phyloP scores from a whole-genome alignment of 345 rosid genomes.

The Diplotaxis tenuifolia region DNA sequence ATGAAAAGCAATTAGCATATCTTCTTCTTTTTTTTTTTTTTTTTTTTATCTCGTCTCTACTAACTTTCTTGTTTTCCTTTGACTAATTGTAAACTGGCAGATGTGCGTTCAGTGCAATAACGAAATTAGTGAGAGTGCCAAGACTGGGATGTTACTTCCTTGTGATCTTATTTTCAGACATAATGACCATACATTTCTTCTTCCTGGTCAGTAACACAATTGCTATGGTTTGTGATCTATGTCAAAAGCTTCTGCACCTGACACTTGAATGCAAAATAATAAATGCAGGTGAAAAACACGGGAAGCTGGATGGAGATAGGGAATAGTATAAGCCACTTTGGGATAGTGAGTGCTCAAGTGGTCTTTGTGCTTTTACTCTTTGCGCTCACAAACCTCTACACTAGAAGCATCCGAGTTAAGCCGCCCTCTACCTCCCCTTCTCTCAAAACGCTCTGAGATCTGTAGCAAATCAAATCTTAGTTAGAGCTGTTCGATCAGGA shows the following conservation, averaged over 20 bases:
- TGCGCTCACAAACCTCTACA: constrained; percentile 81
- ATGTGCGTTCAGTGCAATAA: constrained; percentile 87
- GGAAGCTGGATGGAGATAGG: constrained; percentile 99
- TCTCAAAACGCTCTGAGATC: constrained; percentile 53
- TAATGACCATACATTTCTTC: constrained; percentile 97
- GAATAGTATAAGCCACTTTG: constrained; percentile 92
- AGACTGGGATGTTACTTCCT: constrained; percentile 94
- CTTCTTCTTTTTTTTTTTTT: not conserved
- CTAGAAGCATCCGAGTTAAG: constrained; percentile 57
- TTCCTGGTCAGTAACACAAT: constrained; percentile 65
- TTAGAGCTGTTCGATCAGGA: constrained; percentile 4
- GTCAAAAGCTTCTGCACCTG: not conserved
- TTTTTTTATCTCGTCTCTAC: not conserved
- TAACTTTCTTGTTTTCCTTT: not conserved
- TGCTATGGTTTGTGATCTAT: not conserved
- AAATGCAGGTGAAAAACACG: constrained; percentile 65
- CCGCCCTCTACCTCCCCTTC: constrained; percentile 43
- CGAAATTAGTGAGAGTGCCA: constrained; percentile 69
- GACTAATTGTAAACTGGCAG: constrained; percentile 46
- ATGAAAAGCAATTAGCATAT: too few relatives aligned
- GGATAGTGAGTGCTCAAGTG: constrained; percentile 95
- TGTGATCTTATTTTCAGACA: constrained; percentile 81
- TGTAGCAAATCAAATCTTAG: constrained; percentile 11
- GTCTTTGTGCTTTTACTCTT: constrained; percentile 88
- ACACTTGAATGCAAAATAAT: not conserved